phyloP scores from a whole-genome alignment of 768 basidiomycete species.

The Kwoniella sp. region DNA sequence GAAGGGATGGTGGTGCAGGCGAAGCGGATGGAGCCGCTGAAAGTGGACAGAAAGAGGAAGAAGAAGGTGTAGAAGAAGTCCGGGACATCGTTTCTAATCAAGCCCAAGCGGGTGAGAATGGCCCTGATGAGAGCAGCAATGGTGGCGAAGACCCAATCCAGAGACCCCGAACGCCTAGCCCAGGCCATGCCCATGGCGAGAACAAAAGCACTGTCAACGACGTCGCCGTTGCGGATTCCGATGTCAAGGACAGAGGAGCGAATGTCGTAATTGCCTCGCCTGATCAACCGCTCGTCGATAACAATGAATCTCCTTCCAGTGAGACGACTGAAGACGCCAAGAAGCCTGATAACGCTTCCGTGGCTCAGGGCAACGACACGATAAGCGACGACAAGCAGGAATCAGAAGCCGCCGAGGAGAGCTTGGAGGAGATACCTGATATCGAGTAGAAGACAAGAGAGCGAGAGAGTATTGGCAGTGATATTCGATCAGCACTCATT shows the following conservation, averaged over 20 bases:
- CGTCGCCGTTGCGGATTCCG: too few species aligned
- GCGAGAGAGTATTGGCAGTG: too few species aligned
- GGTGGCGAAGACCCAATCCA: conserved; percentile 1
- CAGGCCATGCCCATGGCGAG: background rate
- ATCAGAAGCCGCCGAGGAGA: conserved; percentile 7
- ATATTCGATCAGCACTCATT: too few species aligned
- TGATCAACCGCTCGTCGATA: background rate
- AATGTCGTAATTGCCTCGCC: background rate
- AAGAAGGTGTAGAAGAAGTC: background rate
- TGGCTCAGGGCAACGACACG: too few species aligned
- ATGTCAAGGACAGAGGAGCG: background rate
- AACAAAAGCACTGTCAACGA: background rate
- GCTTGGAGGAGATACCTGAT: conserved; percentile 26
- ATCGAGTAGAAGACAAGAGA: too few species aligned
- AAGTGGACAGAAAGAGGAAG: background rate
- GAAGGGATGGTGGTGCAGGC: background rate
- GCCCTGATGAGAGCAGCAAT: background rate
- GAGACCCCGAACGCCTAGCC: conserved; percentile 5
- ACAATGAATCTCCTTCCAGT: too few species aligned
- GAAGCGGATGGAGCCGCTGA: background rate
- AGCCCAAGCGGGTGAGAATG: background rate
- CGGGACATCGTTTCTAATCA: background rate
- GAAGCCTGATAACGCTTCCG: too few species aligned
- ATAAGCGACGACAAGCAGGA: background rate
- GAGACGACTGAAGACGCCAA: too few species aligned